Conservation (phyloP, 2,329 filamentous ascomycete species). For the Coniosporium tulheliwenetii region DNA sequence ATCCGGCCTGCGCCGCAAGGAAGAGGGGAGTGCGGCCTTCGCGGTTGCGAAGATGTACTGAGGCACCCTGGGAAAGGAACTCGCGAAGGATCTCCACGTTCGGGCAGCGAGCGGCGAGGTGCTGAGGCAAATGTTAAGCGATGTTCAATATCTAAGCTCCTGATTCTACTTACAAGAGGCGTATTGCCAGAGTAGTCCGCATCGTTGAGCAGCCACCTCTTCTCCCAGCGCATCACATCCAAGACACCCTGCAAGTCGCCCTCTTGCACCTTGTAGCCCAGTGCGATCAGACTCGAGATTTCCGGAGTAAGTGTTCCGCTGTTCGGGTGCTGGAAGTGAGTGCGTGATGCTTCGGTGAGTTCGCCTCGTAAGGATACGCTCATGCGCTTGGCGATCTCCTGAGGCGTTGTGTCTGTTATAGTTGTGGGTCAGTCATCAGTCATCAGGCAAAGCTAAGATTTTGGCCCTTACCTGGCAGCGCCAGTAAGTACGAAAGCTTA, state of each 20-base stretch:
- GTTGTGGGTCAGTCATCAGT: no score
- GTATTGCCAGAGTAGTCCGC: slow-evolving; percentile 75
- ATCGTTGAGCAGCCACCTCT: slow-evolving; percentile 53
- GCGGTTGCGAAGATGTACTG: slow-evolving; percentile 43
- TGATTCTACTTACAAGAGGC: slow-evolving; percentile 23
- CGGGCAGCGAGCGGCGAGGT: slow-evolving; percentile 41
- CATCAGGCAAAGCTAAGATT: no score
- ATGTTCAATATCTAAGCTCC: background rate
- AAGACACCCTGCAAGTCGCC: slow-evolving; percentile 51
- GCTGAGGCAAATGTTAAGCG: slow-evolving; percentile 19
- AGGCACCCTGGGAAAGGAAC: slow-evolving; percentile 40
- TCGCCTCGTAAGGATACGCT: slow-evolving; percentile 66
- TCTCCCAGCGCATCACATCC: slow-evolving; percentile 52
- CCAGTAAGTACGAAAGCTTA: slow-evolving; percentile 76
- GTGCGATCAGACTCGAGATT: slow-evolving; percentile 53
- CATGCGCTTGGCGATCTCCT: slow-evolving; percentile 56
- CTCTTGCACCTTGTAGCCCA: slow-evolving; percentile 66
- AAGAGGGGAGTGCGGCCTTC: slow-evolving; percentile 43
- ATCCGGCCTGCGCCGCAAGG: slow-evolving; percentile 40
- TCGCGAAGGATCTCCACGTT: slow-evolving; percentile 38
- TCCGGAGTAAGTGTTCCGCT: slow-evolving; percentile 36
- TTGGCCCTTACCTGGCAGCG: slow-evolving; percentile 32
- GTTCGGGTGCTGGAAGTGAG: slow-evolving; percentile 62
- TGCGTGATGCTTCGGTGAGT: slow-evolving; percentile 59
- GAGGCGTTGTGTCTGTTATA: slow-evolving; percentile 34